phyloP scores from a whole-genome alignment of 345 rosid genomes.

The Nephelium lappaceum region DNA sequence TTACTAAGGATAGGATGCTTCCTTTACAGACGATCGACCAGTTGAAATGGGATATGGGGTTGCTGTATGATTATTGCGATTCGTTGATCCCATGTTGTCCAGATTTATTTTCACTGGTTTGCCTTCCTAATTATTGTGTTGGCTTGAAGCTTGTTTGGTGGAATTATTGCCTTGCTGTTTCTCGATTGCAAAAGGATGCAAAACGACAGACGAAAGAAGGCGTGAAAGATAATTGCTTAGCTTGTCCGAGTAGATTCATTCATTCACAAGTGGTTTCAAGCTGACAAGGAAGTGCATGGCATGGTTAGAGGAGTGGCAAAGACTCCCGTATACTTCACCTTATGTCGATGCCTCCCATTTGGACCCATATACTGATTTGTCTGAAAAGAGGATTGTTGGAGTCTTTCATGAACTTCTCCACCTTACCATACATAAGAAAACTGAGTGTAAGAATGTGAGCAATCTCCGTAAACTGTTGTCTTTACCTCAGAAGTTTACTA shows the following conservation, averaged over 20 bases:
- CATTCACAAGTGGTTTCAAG: conserved; percentile 81
- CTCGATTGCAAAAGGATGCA: conserved; percentile 52
- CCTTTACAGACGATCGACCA: conserved; percentile 76
- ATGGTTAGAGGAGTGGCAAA: conserved; percentile 89
- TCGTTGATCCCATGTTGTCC: conserved; percentile 41
- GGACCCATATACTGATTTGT: conserved; percentile 78
- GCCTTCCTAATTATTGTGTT: conserved; percentile 50
- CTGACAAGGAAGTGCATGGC: conserved; percentile 70
- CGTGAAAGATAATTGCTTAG: conserved; percentile 28
- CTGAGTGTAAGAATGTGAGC: conserved; percentile 73
- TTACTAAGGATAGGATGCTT: too few relatives aligned
- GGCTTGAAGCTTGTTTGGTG: conserved; percentile 60
- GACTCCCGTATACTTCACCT: conserved; percentile 80
- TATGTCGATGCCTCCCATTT: conserved; percentile 60
- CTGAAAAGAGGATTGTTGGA: conserved; percentile 84
- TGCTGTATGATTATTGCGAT: conserved; percentile 57
- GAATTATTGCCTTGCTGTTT: conserved; percentile 61
- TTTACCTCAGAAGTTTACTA: conserved; percentile 80
- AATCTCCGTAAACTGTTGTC: conserved; percentile 69
- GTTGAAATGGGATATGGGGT: conserved; percentile 83
- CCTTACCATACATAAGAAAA: conserved; percentile 67
- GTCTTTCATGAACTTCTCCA: conserved; percentile 88
- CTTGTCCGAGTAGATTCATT: conserved; percentile 74
- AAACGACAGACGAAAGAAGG: conserved; percentile 35
- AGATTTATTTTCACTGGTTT: conserved; percentile 53